These are phyloP conservation scores for Lithohypha guttulata DNA, from an alignment of 2,329 filamentous ascomycete species.

Conservation along the genomic window DNA sequence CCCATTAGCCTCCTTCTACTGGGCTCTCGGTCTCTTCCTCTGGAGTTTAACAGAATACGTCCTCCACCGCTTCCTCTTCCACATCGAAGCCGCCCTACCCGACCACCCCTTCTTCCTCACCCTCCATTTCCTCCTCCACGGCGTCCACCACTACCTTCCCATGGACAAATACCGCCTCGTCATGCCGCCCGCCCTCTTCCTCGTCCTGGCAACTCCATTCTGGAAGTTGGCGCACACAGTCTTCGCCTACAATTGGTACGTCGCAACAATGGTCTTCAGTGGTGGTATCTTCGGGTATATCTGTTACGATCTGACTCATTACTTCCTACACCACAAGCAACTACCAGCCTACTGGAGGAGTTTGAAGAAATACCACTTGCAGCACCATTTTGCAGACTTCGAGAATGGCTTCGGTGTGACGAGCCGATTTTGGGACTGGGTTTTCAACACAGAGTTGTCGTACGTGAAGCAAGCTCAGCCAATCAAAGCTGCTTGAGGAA, in stretches of 20 bases:
- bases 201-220: conserved; percentile 75
- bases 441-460: conserved; percentile 81
- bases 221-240: conserved; percentile 79
- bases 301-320: conserved; percentile 94
- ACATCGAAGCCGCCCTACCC: conserved; percentile 82
- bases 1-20: conserved; percentile 53
- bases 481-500: conserved; percentile 22
- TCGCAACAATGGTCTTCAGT: conserved; percentile 66
- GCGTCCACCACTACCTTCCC: conserved; percentile 96
- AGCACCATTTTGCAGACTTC: conserved; percentile 96
- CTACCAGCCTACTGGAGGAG: conserved; percentile 80
- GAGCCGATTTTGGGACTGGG: conserved; percentile 84
- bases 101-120: conserved; percentile 84
- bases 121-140: conserved; percentile 84
- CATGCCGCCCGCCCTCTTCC: conserved; percentile 86
- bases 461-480: conserved; percentile 25
- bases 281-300: conserved; percentile 93
- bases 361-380: conserved; percentile 94
- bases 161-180: conserved; percentile 97
- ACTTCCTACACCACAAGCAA: conserved; percentile 95
- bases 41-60: conserved; percentile 89
- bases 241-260: conserved; percentile 77
- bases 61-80: conserved; percentile 84
- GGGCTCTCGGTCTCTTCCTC: conserved; percentile 57
- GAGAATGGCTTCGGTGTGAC: conserved; percentile 96